phyloP scores from a whole-genome alignment of 768 basidiomycete species.

The Phylloporus arenicola region DNA sequence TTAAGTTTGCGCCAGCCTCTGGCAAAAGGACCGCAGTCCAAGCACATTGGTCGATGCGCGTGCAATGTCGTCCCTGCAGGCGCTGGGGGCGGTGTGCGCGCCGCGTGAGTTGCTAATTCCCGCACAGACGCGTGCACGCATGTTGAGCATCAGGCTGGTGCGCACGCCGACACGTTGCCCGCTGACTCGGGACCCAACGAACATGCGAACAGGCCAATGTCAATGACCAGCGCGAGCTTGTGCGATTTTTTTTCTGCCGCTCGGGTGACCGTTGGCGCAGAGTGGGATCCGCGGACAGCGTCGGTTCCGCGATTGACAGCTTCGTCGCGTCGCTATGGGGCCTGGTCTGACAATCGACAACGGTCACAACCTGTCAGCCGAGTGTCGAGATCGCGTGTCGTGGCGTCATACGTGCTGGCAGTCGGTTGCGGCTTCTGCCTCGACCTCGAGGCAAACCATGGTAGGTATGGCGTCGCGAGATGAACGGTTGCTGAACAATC shows the following conservation, averaged over 20 bases:
- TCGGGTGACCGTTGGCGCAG: neutral
- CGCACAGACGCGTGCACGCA: neutral
- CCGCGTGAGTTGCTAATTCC: neutral
- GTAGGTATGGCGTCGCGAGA: too few relatives aligned
- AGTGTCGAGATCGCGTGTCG: neutral
- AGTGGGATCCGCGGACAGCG: neutral
- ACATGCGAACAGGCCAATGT: neutral
- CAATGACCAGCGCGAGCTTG: neutral
- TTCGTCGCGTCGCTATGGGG: neutral
- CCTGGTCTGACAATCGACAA: neutral
- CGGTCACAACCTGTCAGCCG: neutral
- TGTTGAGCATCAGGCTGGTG: neutral
- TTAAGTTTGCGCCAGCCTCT: conserved; percentile 1
- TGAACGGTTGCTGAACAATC: too few relatives aligned
- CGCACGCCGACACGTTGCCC: neutral
- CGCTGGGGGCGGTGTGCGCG: neutral
- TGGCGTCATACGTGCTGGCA: neutral
- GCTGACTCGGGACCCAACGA: neutral
- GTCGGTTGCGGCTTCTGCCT: neutral
- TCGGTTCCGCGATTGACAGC: neutral
- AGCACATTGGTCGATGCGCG: neutral
- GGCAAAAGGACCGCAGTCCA: neutral
- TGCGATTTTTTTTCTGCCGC: neutral
- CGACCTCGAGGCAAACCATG: neutral
- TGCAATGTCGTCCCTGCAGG: neutral